Evolutionary conservation across 192 early-diverging fungal genomes (phyloP).

Genomic region (Linnemannia elongata): DNA sequence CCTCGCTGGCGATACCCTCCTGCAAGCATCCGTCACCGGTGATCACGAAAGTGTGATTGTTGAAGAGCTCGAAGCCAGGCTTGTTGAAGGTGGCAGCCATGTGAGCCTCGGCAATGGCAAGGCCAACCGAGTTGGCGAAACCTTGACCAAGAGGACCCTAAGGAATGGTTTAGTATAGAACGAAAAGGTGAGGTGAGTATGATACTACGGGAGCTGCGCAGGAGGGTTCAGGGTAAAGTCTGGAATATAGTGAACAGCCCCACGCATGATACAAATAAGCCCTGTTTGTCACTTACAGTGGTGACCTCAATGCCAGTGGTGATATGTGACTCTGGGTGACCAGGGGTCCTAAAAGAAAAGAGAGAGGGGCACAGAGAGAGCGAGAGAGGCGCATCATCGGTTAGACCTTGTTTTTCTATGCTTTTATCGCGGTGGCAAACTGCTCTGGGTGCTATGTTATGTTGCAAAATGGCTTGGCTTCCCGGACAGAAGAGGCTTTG

Average conservation of each 20-base stretch:
- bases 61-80: constrained; percentile 87
- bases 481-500: not conserved
- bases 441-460: not conserved
- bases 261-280: not conserved
- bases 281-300: constrained; percentile 61
- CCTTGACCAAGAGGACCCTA: constrained; percentile 95
- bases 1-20: constrained; percentile 96
- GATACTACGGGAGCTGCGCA: not conserved
- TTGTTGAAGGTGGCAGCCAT: constrained; percentile 92
- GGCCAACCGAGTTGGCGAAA: constrained; percentile 92
- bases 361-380: not conserved
- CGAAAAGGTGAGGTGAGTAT: not conserved
- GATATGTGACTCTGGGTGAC: constrained; percentile 93
- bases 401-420: too few species aligned
- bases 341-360: constrained; percentile 82
- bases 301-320: constrained; percentile 96
- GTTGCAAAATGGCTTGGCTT: not conserved
- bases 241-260: too few species aligned
- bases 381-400: not conserved
- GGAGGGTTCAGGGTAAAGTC: not conserved
- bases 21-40: constrained; percentile 98
- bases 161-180: not conserved
- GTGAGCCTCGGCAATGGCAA: constrained; percentile 91
- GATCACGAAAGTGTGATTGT: constrained; percentile 89
- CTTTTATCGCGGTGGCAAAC: not conserved